Base-by-base conservation (phyloP, 148 eudicot species). In the Talinum fruticosum region DNA sequence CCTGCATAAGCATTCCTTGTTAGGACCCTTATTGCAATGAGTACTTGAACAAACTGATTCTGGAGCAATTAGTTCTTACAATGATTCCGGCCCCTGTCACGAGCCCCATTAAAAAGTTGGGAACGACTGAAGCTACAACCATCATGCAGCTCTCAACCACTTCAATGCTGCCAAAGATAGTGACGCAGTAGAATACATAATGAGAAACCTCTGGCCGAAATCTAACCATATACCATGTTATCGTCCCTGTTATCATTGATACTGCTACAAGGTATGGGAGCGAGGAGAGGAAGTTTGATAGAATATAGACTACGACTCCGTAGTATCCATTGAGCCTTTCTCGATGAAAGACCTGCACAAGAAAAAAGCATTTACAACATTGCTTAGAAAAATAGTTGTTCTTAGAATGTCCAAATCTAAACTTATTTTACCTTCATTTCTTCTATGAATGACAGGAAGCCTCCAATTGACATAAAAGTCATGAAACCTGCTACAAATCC, bases 381-480 rank as follows among this genome's bases (percentile, higher is more conserved):
- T 2, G 28, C 32, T 28, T 28, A n/a, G 28, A 62, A 28, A 62
- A 62, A 6, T 6, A 26, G 15, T 62, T 28, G 30, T 8, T 62
- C 10, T 62, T 62, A n/a, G 66, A 26, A 62, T 62, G 66, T 28
- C 66, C 57, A 51, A 51, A 18, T 51, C 57, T 16, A 61, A n/a
- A n/a, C 34, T 13, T 7, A 26, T 28, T 26, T 62, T 28, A 62
- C 97, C 92, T 82, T 92, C 90, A 95, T 89, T 81, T 95, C 98
- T 86, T 95, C 97, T 0, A 95, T 79, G 83, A 95, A 95, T 32
- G 98, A 95, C n/a, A 97, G 98, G 84, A 95, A 95, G 62, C 98
- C 96, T 75, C 97, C 97, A 34, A 95, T 95, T 68, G 98, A 95
- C 98, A 95, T 95, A 79, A 95, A 95, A 79, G 93, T 89, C 97